Evolutionary conservation across 352 stramenopile genomes (phyloP), one percentile per base, ranked within the genome.

Genomic region (Aphanomyces stellatus): DNA sequence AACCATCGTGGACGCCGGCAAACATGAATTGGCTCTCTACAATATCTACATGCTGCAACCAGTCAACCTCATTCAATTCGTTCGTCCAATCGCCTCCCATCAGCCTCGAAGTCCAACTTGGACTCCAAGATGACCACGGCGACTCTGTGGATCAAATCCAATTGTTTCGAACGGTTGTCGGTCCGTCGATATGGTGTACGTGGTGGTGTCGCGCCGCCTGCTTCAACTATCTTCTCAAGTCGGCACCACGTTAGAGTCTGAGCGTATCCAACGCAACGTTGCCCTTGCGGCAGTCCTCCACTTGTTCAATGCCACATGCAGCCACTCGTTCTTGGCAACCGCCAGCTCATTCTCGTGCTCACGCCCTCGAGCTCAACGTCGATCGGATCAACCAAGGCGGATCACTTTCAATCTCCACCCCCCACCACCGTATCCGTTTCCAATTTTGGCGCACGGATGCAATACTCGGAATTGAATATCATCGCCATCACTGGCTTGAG

Each of bases 401-500:
- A 6, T 42, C 41, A 34, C n/a, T 33, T 19, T 3, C 27, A 37
- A 51, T 5, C 10, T 4, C 24, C 19, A n/a, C 19, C 19, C 4
- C 33, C 3, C 33, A 25, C 53, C 34, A 53, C n/a, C 24, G 51
- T 27, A 27, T 11, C 28, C n/a, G n/a, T n/a, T 41, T 15, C 43
- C 2, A 51, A 41, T 17, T 17, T n/a, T n/a, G n/a, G n/a, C n/a
- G n/a, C n/a, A n/a, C n/a, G n/a, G n/a, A n/a, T 65, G 2, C 57
- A 53, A 17, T 41, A 65, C 37, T 53, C 42, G 8, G 57, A 65
- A 33, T 19, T 65, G 1, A 65, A 51, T 33, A 22, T 15, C 11
- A 53, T 65, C 28, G 34, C 57, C 10, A 65, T 65, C n/a, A 35
- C 35, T 5, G 57, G 57, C 1, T 19, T 65, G 15, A 33, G 57